Evolutionary conservation across 2,329 filamentous ascomycete species (phyloP).

Genomic region (Myriosclerotinia scirpicola): DNA sequence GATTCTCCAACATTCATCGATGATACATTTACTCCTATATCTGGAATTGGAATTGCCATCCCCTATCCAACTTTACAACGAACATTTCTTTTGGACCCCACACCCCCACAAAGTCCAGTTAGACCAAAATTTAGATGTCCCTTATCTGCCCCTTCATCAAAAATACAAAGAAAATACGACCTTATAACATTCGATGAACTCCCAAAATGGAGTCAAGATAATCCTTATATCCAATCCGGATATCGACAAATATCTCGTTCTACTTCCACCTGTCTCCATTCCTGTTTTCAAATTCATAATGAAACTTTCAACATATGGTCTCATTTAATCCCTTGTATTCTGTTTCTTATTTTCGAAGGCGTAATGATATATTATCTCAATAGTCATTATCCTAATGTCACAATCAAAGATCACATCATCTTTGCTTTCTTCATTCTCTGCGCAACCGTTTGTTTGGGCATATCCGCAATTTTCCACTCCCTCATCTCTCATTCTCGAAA

Average conservation of each 20-base stretch:
- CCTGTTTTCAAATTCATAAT: conserved; percentile 47
- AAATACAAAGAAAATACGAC: not conserved
- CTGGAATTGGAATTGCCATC: conserved; percentile 7
- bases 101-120: conserved; percentile 17
- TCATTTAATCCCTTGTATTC: conserved; percentile 47
- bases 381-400: conserved; percentile 41
- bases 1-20: conserved; percentile 16
- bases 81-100: conserved; percentile 19
- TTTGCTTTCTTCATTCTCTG: conserved; percentile 45
- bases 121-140: not conserved
- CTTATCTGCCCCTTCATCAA: conserved; percentile 10
- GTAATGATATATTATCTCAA: conserved; percentile 38
- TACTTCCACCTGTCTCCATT: conserved; percentile 42
- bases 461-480: conserved; percentile 45
- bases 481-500: conserved; percentile 44
- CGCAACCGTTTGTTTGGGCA: conserved; percentile 42
- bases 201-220: conserved; percentile 47
- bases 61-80: conserved; percentile 9
- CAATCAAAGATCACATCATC: conserved; percentile 42
- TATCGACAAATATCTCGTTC: conserved; percentile 48
- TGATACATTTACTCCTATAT: conserved; percentile 11
- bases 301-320: conserved; percentile 48
- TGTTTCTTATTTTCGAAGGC: conserved; percentile 41
- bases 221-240: conserved; percentile 45
- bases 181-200: conserved; percentile 38